Conservation (phyloP, 345 rosid genomes). For the Trapa incisa region DNA sequence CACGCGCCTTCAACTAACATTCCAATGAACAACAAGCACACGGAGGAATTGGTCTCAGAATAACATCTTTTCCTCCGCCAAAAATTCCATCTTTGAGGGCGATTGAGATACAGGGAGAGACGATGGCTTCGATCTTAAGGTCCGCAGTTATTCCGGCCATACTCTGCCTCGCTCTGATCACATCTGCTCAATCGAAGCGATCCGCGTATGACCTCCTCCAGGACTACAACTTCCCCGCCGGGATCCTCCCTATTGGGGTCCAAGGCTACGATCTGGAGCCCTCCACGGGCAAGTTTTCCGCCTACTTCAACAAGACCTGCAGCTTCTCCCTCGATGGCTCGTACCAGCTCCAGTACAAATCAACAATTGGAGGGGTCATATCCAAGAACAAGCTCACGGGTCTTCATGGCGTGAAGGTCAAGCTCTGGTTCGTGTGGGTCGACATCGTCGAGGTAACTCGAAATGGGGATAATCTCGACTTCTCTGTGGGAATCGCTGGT, state of each 20-base stretch:
- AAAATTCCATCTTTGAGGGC: neutral
- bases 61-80: neutral
- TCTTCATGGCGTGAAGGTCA: constrained; percentile 52
- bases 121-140: constrained; percentile 7
- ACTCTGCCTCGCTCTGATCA: constrained; percentile 8
- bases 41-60: neutral
- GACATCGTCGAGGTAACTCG: constrained; percentile 50
- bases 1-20: constrained; percentile 10
- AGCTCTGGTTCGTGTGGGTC: constrained; percentile 44
- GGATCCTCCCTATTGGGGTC: constrained; percentile 52
- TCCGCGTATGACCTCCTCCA: constrained; percentile 38
- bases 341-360: constrained; percentile 36
- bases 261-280: constrained; percentile 31
- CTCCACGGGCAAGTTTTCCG: constrained; percentile 37
- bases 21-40: neutral
- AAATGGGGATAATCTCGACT: constrained; percentile 38
- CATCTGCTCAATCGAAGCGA: constrained; percentile 13
- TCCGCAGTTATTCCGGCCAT: neutral
- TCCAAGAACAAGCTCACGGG: constrained; percentile 29
- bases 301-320: constrained; percentile 37
- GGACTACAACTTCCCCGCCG: constrained; percentile 37
- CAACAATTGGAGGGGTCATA: constrained; percentile 34
- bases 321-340: constrained; percentile 55
- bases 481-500: constrained; percentile 53
- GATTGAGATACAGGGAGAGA: neutral